phyloP scores from a whole-genome alignment of 352 stramenopile genomes.

The Phytopythium boreale region DNA sequence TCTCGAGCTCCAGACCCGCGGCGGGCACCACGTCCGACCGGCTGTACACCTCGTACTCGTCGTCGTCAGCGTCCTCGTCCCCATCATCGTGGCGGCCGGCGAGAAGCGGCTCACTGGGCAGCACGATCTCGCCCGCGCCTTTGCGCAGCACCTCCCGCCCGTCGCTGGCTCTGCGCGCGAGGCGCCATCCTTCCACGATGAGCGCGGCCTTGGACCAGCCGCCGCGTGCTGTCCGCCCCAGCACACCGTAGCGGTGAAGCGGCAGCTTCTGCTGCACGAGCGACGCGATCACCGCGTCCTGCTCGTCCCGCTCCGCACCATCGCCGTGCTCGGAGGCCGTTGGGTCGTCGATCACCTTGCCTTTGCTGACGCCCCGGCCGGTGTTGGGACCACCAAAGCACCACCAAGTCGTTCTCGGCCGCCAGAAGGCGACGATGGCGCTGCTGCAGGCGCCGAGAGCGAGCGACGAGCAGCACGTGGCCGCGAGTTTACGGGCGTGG shows the following conservation, averaged over 20 bases:
- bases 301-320: conserved; percentile 18
- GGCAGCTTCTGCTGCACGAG: conserved; percentile 48
- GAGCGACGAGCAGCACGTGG: conserved; percentile 15
- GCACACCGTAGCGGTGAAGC: conserved; percentile 41
- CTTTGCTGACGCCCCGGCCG: conserved; percentile 17
- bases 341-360: conserved; percentile 25
- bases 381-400: conserved; percentile 7
- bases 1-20: not conserved
- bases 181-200: conserved; percentile 41
- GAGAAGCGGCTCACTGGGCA: conserved; percentile 12
- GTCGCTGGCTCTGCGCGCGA: conserved; percentile 19
- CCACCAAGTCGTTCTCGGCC: not conserved
- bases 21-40: conserved; percentile 7
- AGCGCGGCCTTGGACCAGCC: conserved; percentile 37
- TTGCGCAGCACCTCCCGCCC: conserved; percentile 38
- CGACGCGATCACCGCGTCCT: conserved; percentile 37
- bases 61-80: not conserved
- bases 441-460: conserved; percentile 20
- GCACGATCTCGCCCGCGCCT: conserved; percentile 40
- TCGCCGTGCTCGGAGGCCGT: not conserved
- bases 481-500: conserved; percentile 15
- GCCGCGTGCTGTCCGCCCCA: conserved; percentile 35
- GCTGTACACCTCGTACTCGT: conserved; percentile 7
- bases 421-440: conserved; percentile 5
- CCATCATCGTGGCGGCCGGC: not conserved